A percentile compares a stretch with the other conserved stretches of the same genome.
Conservation (phyloP, 495 filamentous ascomycete species). For the Friedmanniomyces simplex region DNA sequence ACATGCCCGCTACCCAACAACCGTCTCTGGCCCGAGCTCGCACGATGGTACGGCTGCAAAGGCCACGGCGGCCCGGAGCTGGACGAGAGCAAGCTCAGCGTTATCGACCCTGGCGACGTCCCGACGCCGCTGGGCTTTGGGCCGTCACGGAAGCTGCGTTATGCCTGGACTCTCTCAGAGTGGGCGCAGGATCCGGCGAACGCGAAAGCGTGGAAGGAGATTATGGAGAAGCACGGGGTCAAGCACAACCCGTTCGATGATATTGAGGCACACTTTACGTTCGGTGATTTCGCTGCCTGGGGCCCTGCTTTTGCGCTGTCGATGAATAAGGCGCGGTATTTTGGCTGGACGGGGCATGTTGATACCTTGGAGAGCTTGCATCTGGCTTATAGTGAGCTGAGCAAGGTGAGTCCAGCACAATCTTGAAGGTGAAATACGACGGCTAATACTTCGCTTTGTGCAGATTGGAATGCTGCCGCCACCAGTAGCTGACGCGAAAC, state of each 20-base stretch:
- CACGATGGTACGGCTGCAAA: conserved; percentile 34
- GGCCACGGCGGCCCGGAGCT: conserved; percentile 19
- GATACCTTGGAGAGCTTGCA: conserved; percentile 30
- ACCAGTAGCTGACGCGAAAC: conserved; percentile 8
- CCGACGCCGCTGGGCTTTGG: conserved; percentile 16
- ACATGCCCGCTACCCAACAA: conserved; percentile 36
- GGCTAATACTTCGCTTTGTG: no score
- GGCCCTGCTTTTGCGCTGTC: conserved; percentile 12
- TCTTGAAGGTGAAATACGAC: background rate
- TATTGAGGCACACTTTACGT: conserved; percentile 23
- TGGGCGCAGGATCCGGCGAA: conserved; percentile 39
- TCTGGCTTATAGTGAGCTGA: conserved; percentile 8
- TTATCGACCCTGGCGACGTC: conserved; percentile 2
- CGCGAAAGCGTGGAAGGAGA: conserved; percentile 33
- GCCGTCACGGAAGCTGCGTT: conserved; percentile 16
- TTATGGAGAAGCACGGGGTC: conserved; percentile 21
- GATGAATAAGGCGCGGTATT: conserved; percentile 32
- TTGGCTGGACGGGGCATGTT: conserved; percentile 35
- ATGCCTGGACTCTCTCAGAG: conserved; percentile 33
- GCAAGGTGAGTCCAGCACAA: background rate
- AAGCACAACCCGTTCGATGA: conserved; percentile 26
- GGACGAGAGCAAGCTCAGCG: conserved; percentile 12
- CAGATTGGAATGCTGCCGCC: conserved; percentile 16
- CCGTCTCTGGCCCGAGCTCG: conserved; percentile 38
- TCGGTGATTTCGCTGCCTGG: conserved; percentile 22